A percentile compares a stretch with the other conserved stretches of the same genome.
These are phyloP conservation scores for Boletus rex-veris DNA, from an alignment of 768 basidiomycete species.

Conservation along the genomic window DNA sequence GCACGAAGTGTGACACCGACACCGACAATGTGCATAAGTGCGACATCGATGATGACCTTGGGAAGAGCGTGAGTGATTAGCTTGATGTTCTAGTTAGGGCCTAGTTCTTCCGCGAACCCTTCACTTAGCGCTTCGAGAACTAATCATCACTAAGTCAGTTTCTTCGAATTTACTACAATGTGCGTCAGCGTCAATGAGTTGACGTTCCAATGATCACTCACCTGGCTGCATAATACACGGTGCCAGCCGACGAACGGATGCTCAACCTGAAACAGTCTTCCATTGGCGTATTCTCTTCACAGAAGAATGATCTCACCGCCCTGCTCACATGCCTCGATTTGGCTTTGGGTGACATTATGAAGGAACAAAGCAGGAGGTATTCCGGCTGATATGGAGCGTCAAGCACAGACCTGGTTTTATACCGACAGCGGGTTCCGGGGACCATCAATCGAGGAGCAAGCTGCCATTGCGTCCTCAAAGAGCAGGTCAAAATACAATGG, in stretches of 20 bases:
- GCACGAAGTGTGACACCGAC: no score
- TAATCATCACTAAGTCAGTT: not conserved
- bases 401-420: not conserved
- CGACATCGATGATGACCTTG: no score
- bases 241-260: conserved; percentile 11
- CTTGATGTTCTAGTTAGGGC: conserved; percentile 24
- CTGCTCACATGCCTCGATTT: conserved; percentile 33
- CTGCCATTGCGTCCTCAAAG: no score
- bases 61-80: not conserved
- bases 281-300: conserved; percentile 27
- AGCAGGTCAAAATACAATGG: no score
- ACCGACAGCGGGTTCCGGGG: not conserved
- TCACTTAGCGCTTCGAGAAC: conserved; percentile 16
- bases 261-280: conserved; percentile 37
- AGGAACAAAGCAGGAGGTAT: not conserved
- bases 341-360: not conserved
- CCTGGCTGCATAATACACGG: conserved; percentile 22
- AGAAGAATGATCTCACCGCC: conserved; percentile 21
- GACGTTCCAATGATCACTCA: not conserved
- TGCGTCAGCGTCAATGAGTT: not conserved
- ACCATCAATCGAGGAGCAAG: no score
- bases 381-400: not conserved
- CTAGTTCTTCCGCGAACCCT: conserved; percentile 11
- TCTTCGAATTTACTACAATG: conserved; percentile 11
- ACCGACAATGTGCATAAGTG: no score